Percentiles rank a stretch among this genome's conserved stretches.
Conservation (phyloP, 768 basidiomycete genomes). For the Boletus rubescentipes region DNA sequence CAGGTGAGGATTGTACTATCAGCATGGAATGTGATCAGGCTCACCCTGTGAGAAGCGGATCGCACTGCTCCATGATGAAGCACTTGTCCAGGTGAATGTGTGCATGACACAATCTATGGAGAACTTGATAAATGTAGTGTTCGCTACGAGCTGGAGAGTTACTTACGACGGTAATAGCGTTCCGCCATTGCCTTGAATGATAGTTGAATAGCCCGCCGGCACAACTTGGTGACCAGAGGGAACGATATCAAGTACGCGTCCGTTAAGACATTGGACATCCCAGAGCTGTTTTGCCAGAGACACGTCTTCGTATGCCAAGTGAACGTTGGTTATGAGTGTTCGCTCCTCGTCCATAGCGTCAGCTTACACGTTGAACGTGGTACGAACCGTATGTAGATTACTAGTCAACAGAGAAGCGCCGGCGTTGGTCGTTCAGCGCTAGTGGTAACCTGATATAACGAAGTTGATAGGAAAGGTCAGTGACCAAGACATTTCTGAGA, state of each 20-base stretch:
- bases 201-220: background rate
- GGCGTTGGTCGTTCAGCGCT: background rate
- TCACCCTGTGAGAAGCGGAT: slow-evolving; percentile 52
- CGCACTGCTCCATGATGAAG: slow-evolving; percentile 59
- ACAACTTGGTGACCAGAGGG: slow-evolving; percentile 8
- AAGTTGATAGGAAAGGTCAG: too few species aligned
- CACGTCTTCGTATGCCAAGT: slow-evolving; percentile 30
- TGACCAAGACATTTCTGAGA: background rate
- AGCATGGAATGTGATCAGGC: slow-evolving; percentile 8
- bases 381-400: background rate
- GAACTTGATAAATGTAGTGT: slow-evolving; percentile 15
- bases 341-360: slow-evolving; percentile 1
- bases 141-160: background rate
- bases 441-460: background rate
- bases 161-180: slow-evolving; percentile 36
- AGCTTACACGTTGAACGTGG: background rate
- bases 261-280: slow-evolving; percentile 32
- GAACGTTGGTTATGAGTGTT: slow-evolving; percentile 28
- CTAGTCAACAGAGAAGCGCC: too few species aligned
- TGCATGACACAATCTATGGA: slow-evolving; percentile 51
- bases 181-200: slow-evolving; percentile 27
- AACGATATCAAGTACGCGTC: slow-evolving; percentile 27
- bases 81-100: slow-evolving; percentile 72
- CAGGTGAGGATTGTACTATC: background rate
- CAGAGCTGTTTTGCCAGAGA: slow-evolving; percentile 29